phyloP scores from a whole-genome alignment of 2,329 filamentous ascomycete species.

The Fonsecaea nubica region DNA sequence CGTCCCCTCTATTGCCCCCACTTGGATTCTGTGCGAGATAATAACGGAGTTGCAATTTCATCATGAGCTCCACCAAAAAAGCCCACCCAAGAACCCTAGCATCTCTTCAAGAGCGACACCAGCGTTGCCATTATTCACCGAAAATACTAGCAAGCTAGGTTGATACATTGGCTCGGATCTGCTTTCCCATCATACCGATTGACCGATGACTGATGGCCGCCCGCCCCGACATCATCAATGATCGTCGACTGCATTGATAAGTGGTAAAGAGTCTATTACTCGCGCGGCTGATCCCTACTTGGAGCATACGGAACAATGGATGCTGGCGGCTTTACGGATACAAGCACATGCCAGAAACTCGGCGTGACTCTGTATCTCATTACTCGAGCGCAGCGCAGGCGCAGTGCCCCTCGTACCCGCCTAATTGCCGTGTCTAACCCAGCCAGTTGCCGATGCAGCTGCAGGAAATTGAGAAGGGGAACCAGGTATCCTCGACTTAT shows the following conservation, averaged over 20 bases:
- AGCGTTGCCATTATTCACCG: conserved; percentile 1
- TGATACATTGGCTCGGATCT: neutral
- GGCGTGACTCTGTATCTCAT: neutral
- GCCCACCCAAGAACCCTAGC: conserved; percentile 2
- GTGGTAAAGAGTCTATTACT: neutral
- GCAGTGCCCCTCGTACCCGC: neutral
- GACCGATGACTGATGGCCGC: neutral
- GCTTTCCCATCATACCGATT: neutral
- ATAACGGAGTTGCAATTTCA: conserved; percentile 11
- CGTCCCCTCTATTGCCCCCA: neutral
- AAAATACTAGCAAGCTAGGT: neutral
- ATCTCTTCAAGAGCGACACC: neutral
- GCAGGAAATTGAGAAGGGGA: neutral
- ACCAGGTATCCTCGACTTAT: conserved; percentile 5
- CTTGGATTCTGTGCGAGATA: neutral
- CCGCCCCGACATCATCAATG: neutral
- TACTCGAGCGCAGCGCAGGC: neutral
- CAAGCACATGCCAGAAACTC: neutral
- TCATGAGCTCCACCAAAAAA: conserved; percentile 12
- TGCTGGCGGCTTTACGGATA: neutral
- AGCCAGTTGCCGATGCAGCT: conserved; percentile 4
- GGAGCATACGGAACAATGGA: neutral
- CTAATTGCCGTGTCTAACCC: conserved; percentile 6
- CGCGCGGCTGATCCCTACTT: neutral
- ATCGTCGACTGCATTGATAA: neutral